Base-by-base conservation (phyloP, 2,329 filamentous ascomycete species). In the Neonectria sp. region DNA sequence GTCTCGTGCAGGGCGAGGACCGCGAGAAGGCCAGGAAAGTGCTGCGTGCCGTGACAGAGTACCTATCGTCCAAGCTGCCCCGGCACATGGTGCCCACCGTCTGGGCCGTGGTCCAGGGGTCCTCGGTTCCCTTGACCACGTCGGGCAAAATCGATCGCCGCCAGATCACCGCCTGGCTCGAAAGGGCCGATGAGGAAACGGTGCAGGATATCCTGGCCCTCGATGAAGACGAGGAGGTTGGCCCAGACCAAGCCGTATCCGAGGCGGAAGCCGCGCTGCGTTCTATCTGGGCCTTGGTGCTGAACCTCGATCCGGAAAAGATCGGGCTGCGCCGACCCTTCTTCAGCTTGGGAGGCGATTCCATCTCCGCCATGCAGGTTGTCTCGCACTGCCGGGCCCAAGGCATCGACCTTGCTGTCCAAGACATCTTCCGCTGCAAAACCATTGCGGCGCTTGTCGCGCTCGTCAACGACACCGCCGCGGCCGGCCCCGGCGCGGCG, bases 331-430 rank as follows among this genome's bases (percentile, higher is more conserved):
- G 84, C 6, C 81, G 85, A 66, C 84, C 82, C 73, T 86, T 87
- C 73, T 85, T 87, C 77, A 78, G 79, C 0, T 78, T 86, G 0
- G 85, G 85, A 8, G 85, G 85, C 21, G 84, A 86, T 69, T 86
- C 85, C 0, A 81, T 86, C 5, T 70, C 79, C 0, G 85, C 85
- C 1, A 88, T 66, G 59, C 58, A 70, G 55, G n/a, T 63, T 5
- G 43, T 60, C 29, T 33, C 45, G 17, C 45, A 31, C 21, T 51
- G 45, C 15, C 33, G 56, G 27, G 33, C 17, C 8, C 45, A 27
- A 12, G 29, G 40, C 29, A 40, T 60, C 31, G 43, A 37, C 11
- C 12, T 60, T 24, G 37, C 45, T 17, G 48, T 64, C 21, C 37
- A 63, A 12, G 60, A 40, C 17, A 55, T 55, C 25, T 55, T 55